These are phyloP conservation scores for Rubia yunnanensis DNA, from an alignment of 257 asterid species.

Conservation along the genomic window DNA sequence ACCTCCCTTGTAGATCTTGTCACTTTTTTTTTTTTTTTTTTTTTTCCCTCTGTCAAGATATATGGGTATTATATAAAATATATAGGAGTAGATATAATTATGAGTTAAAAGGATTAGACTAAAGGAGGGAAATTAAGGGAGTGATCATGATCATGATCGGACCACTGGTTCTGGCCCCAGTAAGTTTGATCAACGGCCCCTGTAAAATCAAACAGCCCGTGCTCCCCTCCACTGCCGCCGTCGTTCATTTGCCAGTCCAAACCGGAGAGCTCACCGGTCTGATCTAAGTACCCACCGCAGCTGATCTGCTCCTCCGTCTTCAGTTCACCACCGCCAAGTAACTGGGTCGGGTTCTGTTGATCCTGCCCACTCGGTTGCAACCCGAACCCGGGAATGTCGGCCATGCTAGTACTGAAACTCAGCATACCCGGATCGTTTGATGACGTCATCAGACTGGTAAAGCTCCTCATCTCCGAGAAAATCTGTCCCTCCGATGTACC, in stretches of 20 bases:
- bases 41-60: background rate
- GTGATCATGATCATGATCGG: slow-evolving; percentile 55
- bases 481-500: slow-evolving; percentile 35
- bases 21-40: background rate
- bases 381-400: slow-evolving; percentile 29
- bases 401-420: slow-evolving; percentile 27
- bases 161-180: slow-evolving; percentile 73
- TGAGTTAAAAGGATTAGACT: slow-evolving; percentile 17
- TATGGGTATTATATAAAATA: background rate
- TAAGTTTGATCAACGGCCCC: slow-evolving; percentile 58
- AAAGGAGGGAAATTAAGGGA: slow-evolving; percentile 53
- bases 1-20: background rate
- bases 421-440: slow-evolving; percentile 27
- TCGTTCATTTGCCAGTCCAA: slow-evolving; percentile 40
- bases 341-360: slow-evolving; percentile 16
- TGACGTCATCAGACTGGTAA: slow-evolving; percentile 41
- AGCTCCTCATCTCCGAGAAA: slow-evolving; percentile 45
- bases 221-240: slow-evolving; percentile 39
- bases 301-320: slow-evolving; percentile 29
- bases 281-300: slow-evolving; percentile 24
- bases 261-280: slow-evolving; percentile 28
- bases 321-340: slow-evolving; percentile 21
- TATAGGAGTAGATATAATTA: background rate
- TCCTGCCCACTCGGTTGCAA: too few species aligned
- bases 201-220: slow-evolving; percentile 58